phyloP scores from a whole-genome alignment of 2,329 filamentous ascomycete genomes.

The Aspergillus sp. region DNA sequence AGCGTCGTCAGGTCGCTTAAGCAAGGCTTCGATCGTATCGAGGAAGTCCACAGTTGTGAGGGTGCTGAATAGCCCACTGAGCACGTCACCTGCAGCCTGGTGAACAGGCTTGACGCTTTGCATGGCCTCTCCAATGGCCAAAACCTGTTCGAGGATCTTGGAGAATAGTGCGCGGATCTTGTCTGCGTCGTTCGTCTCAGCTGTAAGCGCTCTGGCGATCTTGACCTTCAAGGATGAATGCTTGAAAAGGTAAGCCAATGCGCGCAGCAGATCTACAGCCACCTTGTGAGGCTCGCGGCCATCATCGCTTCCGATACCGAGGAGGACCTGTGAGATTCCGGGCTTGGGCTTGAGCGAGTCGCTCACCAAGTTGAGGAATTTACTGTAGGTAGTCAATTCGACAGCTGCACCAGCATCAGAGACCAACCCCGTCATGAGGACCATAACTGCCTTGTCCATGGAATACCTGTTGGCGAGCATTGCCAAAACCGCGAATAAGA shows the following conservation, averaged over 20 bases:
- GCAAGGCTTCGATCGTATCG: conserved; percentile 77
- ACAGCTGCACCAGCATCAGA: conserved; percentile 69
- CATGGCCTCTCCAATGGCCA: conserved; percentile 61
- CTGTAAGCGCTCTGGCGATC: conserved; percentile 37
- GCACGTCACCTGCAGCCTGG: conserved; percentile 60
- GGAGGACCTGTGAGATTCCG: conserved; percentile 68
- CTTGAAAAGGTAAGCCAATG: conserved; percentile 40
- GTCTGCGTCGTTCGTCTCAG: conserved; percentile 54
- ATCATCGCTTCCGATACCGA: conserved; percentile 57
- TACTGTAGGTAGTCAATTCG: conserved; percentile 73
- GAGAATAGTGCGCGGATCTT: conserved; percentile 69
- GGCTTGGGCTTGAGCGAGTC: conserved; percentile 77
- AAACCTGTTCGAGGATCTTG: conserved; percentile 63
- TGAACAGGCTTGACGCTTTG: conserved; percentile 37
- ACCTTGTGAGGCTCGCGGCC: conserved; percentile 49
- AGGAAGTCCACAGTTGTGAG: conserved; percentile 87
- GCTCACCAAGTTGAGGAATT: conserved; percentile 70
- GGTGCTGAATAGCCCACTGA: conserved; percentile 78
- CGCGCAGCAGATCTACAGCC: conserved; percentile 43
- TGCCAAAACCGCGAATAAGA: conserved; percentile 80
- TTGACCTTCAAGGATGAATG: conserved; percentile 43
- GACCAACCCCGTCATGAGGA: conserved; percentile 74
- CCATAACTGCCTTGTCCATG: conserved; percentile 68
- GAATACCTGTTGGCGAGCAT: conserved; percentile 91
- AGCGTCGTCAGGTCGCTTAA: conserved; percentile 72